Evolutionary conservation across 768 basidiomycete species (phyloP), one percentile per base, ranked within the genome.

Genomic region (Naganishia antarctica): DNA sequence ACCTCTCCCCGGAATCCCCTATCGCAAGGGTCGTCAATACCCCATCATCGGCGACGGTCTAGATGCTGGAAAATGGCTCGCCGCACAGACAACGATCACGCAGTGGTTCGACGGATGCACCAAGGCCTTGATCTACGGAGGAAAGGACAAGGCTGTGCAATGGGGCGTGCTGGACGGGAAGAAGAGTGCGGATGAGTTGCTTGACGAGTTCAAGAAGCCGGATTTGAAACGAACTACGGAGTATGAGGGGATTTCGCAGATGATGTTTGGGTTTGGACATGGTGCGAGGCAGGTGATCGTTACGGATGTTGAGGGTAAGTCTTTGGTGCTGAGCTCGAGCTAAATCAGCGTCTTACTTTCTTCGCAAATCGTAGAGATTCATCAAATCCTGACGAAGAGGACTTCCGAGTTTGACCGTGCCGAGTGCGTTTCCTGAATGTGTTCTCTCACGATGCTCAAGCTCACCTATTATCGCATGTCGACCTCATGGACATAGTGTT

Each of bases 361-460:
- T 31, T 68, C 71, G n/a, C n/a, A n/a, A 44, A 25, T 43, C 16
- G 65, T 73, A 29, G 58, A 73, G 6, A 28, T 46, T 1, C 58
- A 66, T 16, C 15, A 12, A 7, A 57, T 57, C 53, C 32, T 57
- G 34, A 57, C 34, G 13, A 57, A 40, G 25, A 65, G 67, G 31
- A 64, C 64, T 21, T 21, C 43, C 25, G 64, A 66, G 18, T 69
- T 71, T 47, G 74, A 76, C 32, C 64, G 74, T 7, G 68, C 63
- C 9, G 44, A 40, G 40, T 53, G 28, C 4, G 48, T 50, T 32
- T 13, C 15, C 31, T 21, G 21, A 28, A 2, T 25, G 31, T 25
- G 6, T n/a, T 26, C 37, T 26, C n/a, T n/a, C n/a, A n/a, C n/a
- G n/a, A n/a, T n/a, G n/a, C n/a, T n/a, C n/a, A n/a, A n/a, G n/a